Evolutionary conservation across 2,329 filamentous ascomycete species (phyloP).

Genomic region (Aspergillus pseudoterreus): DNA sequence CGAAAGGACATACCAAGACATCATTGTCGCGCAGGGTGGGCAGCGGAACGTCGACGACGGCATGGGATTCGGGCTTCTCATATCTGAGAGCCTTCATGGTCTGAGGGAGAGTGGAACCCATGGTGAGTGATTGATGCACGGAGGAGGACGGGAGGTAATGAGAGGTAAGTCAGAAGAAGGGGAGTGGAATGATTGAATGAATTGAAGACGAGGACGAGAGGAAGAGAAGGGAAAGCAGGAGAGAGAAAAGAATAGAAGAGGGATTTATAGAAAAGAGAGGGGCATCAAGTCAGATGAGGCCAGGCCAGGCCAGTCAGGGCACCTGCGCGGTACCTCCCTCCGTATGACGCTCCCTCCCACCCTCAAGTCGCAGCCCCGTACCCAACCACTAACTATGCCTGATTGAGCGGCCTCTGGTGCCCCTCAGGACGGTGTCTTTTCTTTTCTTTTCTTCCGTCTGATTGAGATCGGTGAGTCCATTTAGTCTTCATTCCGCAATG

Average conservation of each 20-base stretch:
- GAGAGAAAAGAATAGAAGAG: conserved; percentile 3
- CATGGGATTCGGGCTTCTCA: conserved; percentile 60
- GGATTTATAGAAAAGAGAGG: neutral
- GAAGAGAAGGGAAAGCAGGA: neutral
- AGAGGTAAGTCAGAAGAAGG: neutral
- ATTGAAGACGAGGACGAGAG: conserved; percentile 1
- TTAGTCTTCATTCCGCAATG: neutral
- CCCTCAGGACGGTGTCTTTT: too few relatives aligned
- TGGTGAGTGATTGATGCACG: conserved; percentile 19
- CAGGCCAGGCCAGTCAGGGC: neutral
- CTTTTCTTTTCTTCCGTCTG: too few relatives aligned
- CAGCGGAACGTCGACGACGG: conserved; percentile 60
- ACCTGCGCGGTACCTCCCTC: too few relatives aligned
- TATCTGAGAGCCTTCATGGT: conserved; percentile 63
- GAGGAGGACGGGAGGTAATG: neutral
- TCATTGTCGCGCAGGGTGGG: conserved; percentile 59
- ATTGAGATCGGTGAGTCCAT: too few relatives aligned
- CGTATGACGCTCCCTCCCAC: too few relatives aligned
- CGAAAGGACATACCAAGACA: conserved; percentile 46
- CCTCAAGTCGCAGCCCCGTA: too few relatives aligned
- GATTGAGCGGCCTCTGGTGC: too few relatives aligned
- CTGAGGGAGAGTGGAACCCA: conserved; percentile 44
- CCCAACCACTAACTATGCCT: too few relatives aligned
- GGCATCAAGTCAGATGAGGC: neutral
- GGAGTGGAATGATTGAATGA: neutral